Conservation (phyloP, 208 protist genomes). For the Trypanosoma theileri region DNA sequence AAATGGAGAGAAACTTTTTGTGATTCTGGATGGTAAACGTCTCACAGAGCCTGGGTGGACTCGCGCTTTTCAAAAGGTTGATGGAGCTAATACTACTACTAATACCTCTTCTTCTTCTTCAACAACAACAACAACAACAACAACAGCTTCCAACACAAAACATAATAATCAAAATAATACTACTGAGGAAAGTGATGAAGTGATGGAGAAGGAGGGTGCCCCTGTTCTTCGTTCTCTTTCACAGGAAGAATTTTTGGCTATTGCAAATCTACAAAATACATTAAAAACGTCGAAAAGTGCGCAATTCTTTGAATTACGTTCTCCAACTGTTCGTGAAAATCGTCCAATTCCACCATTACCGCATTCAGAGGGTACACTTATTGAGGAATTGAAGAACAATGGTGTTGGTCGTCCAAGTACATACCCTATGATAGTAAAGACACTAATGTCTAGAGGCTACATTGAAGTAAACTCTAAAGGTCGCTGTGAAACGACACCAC, state of each 20-base stretch:
- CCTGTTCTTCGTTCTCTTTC: conserved; percentile 59
- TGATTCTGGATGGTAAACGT: conserved; percentile 78
- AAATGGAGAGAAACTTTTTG: conserved; percentile 44
- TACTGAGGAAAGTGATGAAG: conserved; percentile 46
- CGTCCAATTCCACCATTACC: conserved; percentile 60
- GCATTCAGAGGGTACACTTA: conserved; percentile 82
- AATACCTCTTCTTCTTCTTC: neutral
- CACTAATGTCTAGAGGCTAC: conserved; percentile 80
- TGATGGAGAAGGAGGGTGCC: conserved; percentile 51
- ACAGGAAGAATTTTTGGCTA: conserved; percentile 76
- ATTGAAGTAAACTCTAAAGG: conserved; percentile 74
- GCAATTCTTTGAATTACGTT: conserved; percentile 33
- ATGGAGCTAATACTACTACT: too few species aligned
- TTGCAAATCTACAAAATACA: conserved; percentile 41
- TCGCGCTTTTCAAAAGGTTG: conserved; percentile 54
- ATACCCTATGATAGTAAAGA: conserved; percentile 91
- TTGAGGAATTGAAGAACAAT: conserved; percentile 86
- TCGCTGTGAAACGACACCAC: conserved; percentile 77
- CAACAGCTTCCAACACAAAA: neutral
- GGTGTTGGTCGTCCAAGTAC: conserved; percentile 88
- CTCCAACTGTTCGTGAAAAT: conserved; percentile 55
- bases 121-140: neutral
- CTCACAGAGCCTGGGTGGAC: conserved; percentile 73
- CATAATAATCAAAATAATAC: conserved; percentile 16
- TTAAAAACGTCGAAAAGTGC: conserved; percentile 11